Conservation (phyloP, 176 grass and related monocot species). For the Aegilops tauschii region DNA sequence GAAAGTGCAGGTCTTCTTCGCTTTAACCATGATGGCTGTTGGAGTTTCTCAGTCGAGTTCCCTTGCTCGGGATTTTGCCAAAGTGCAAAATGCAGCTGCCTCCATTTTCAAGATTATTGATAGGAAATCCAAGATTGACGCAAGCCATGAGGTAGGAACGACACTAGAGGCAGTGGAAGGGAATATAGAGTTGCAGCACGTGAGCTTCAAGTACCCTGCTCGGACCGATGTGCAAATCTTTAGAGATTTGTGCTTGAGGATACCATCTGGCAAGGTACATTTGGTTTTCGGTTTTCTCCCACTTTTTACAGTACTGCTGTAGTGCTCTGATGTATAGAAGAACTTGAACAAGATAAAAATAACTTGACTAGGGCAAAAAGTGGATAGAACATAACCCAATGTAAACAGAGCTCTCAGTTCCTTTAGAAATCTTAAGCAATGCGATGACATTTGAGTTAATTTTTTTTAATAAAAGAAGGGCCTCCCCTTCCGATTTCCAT, state of each 20-base stretch:
- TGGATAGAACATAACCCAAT: no score
- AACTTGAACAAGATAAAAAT: background rate
- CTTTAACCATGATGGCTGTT: conserved; percentile 63
- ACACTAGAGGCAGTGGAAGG: conserved; percentile 39
- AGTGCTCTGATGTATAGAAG: background rate
- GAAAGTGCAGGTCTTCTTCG: conserved; percentile 63
- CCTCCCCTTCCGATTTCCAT: no score
- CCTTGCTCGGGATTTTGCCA: conserved; percentile 49
- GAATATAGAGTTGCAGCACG: conserved; percentile 58
- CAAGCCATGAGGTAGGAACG: conserved; percentile 47
- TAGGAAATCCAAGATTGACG: conserved; percentile 67
- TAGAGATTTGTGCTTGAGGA: conserved; percentile 67
- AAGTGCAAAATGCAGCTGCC: conserved; percentile 55
- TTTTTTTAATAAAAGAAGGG: no score
- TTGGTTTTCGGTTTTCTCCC: background rate
- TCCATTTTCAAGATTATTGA: conserved; percentile 73
- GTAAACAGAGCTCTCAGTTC: no score
- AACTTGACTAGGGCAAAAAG: background rate
- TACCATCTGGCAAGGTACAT: conserved; percentile 62
- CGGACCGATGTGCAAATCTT: conserved; percentile 65
- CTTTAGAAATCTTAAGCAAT: no score
- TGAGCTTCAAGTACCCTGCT: conserved; percentile 66
- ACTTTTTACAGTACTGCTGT: background rate
- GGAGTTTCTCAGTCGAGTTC: conserved; percentile 65
- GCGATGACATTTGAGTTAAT: no score